phyloP scores from a whole-genome alignment of 768 basidiomycete genomes.

The Mrakia frigida region DNA sequence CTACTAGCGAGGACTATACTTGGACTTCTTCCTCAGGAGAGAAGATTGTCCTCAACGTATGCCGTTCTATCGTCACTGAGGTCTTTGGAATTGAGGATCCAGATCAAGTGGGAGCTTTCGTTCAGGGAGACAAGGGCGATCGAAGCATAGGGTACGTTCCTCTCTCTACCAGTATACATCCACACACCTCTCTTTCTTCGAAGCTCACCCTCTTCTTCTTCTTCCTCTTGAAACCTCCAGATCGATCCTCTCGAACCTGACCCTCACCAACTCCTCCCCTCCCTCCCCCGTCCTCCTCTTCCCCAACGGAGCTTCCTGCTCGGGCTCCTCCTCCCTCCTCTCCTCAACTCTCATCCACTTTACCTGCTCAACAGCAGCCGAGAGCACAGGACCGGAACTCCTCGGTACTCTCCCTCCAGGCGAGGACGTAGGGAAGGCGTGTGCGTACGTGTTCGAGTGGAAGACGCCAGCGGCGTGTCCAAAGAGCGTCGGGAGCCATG shows the following conservation, averaged over 20 bases:
- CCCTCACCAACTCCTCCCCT: constrained; percentile 3
- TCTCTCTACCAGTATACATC: background rate
- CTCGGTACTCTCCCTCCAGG: constrained; percentile 1
- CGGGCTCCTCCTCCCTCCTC: background rate
- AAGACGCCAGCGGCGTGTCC: constrained; percentile 17
- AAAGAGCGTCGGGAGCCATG: background rate
- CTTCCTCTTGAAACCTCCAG: background rate
- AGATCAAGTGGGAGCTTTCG: constrained; percentile 9
- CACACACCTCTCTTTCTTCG: background rate
- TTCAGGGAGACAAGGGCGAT: constrained; percentile 10
- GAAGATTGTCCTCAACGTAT: constrained; percentile 19
- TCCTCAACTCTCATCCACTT: constrained; percentile 20
- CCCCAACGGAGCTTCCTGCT: constrained; percentile 17
- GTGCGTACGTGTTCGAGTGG: constrained; percentile 27
- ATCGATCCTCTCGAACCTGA: background rate
- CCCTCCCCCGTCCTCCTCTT: background rate
- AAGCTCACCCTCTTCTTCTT: background rate
- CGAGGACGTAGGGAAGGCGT: constrained; percentile 1
- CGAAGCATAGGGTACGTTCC: constrained; percentile 12
- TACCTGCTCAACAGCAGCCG: constrained; percentile 8
- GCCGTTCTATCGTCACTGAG: constrained; percentile 13
- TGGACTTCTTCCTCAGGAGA: background rate
- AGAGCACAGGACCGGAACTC: constrained; percentile 9
- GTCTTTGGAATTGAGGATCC: constrained; percentile 9
- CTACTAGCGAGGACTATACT: constrained; percentile 1